Percentiles rank a stretch among this genome's conserved stretches.
phyloP scores from a whole-genome alignment of 2,329 filamentous ascomycete genomes.

The Epichloe brachyelytri region DNA sequence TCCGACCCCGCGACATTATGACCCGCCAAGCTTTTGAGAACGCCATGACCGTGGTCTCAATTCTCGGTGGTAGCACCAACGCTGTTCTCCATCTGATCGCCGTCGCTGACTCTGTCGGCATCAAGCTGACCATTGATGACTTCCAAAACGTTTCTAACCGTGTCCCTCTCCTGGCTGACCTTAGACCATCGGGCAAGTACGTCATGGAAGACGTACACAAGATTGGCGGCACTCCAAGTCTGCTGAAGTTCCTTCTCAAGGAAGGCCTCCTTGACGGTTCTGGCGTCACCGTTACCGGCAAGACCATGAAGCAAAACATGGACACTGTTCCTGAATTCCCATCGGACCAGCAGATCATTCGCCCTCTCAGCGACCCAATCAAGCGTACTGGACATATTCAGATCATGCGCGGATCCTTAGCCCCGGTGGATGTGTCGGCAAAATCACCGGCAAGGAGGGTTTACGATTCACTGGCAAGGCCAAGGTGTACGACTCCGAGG shows the following conservation, averaged over 20 bases:
- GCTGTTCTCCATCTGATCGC: slow-evolving; percentile 76
- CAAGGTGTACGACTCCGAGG: slow-evolving; percentile 72
- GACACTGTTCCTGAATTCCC: slow-evolving; percentile 61
- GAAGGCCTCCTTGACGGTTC: slow-evolving; percentile 70
- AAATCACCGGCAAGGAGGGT: slow-evolving; percentile 94
- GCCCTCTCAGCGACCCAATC: slow-evolving; percentile 68
- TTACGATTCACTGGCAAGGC: slow-evolving; percentile 69
- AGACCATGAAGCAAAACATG: slow-evolving; percentile 80
- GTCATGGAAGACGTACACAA: slow-evolving; percentile 77
- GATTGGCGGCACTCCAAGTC: slow-evolving; percentile 73
- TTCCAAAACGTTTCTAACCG: slow-evolving; percentile 73
- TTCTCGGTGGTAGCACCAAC: slow-evolving; percentile 76
- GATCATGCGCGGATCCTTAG: slow-evolving; percentile 74
- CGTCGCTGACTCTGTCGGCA: slow-evolving; percentile 67
- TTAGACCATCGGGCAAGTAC: slow-evolving; percentile 78
- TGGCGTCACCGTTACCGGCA: slow-evolving; percentile 76
- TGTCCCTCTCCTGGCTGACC: slow-evolving; percentile 66
- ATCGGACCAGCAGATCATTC: slow-evolving; percentile 69
- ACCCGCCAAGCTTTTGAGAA: slow-evolving; percentile 73
- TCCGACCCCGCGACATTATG: slow-evolving; percentile 64
- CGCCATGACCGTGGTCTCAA: slow-evolving; percentile 71
- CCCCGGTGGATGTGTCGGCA: slow-evolving; percentile 76
- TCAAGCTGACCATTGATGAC: slow-evolving; percentile 75
- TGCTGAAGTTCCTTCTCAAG: slow-evolving; percentile 77
- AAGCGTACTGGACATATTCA: slow-evolving; percentile 80